Evolutionary conservation across 2,329 filamentous ascomycete genomes (phyloP).

Genomic region (Fusarium camptoceras): DNA sequence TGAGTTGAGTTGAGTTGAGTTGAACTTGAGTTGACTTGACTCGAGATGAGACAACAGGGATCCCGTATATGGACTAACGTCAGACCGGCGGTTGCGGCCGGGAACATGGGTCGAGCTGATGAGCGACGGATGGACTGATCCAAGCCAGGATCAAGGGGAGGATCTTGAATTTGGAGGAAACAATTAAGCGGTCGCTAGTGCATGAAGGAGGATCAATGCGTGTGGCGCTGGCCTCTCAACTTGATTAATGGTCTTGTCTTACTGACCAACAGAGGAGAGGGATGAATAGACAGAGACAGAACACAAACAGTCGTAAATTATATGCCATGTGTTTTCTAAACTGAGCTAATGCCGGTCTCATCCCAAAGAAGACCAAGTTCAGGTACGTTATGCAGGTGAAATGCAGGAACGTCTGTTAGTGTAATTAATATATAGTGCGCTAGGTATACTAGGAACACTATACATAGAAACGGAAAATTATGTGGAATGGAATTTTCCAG

Average conservation of each 20-base stretch:
- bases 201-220: conserved; percentile 26
- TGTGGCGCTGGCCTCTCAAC: not conserved
- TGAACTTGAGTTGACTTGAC: conserved; percentile 1
- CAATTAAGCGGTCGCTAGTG: conserved; percentile 4
- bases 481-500: conserved; percentile 13
- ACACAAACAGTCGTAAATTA: not conserved
- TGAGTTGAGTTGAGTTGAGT: not conserved
- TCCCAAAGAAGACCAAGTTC: conserved; percentile 27
- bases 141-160: conserved; percentile 25
- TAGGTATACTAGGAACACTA: not conserved
- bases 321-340: not conserved
- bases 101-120: conserved; percentile 24
- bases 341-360: conserved; percentile 16
- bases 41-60: conserved; percentile 2
- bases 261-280: not conserved
- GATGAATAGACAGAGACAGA: not conserved
- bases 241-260: not conserved
- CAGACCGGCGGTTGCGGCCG: conserved; percentile 2
- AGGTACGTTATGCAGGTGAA: conserved; percentile 23
- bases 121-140: conserved; percentile 36
- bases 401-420: not conserved
- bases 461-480: conserved; percentile 7
- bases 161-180: conserved; percentile 11
- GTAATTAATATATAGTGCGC: not conserved
- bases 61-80: not conserved